Evolutionary conservation across 352 stramenopile genomes (phyloP).

Genomic region (Phytophthora pini): DNA sequence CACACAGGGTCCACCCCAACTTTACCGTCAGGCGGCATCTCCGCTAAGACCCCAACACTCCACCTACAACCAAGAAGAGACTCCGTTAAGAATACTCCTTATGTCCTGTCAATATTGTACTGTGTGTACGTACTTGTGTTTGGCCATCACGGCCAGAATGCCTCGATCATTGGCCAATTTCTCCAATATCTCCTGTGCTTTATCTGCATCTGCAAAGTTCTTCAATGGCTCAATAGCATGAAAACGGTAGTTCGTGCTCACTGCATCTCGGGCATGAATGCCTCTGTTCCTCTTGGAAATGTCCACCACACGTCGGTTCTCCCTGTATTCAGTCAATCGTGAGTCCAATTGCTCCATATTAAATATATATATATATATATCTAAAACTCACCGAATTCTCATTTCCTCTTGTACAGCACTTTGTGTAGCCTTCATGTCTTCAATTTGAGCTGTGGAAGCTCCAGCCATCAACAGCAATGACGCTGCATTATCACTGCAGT

Average conservation of each 20-base stretch:
- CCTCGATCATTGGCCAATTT: slow-evolving; percentile 87
- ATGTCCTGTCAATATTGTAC: neutral
- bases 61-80: slow-evolving; percentile 50
- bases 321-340: slow-evolving; percentile 35
- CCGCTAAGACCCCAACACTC: slow-evolving; percentile 84
- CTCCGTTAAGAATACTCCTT: neutral
- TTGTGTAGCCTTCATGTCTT: slow-evolving; percentile 60
- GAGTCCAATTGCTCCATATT: neutral
- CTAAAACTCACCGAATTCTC: slow-evolving; percentile 45
- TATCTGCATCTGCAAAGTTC: slow-evolving; percentile 57
- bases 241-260: slow-evolving; percentile 67
- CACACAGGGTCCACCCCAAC: slow-evolving; percentile 89
- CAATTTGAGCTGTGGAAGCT: slow-evolving; percentile 51
- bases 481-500: slow-evolving; percentile 19
- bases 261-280: slow-evolving; percentile 43
- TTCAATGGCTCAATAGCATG: slow-evolving; percentile 73
- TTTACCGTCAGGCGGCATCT: slow-evolving; percentile 93
- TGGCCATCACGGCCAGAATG: slow-evolving; percentile 88
- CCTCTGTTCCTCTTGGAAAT: slow-evolving; percentile 61
- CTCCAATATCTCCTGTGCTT: slow-evolving; percentile 83
- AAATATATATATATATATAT: too few relatives aligned
- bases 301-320: slow-evolving; percentile 59
- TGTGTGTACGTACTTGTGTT: slow-evolving; percentile 70
- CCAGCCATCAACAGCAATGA: slow-evolving; percentile 56
- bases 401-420: slow-evolving; percentile 44